These are phyloP conservation scores for Veloporphyrellus conicus DNA, from an alignment of 1,284 basidiomycete genomes.

Conservation along the genomic window DNA sequence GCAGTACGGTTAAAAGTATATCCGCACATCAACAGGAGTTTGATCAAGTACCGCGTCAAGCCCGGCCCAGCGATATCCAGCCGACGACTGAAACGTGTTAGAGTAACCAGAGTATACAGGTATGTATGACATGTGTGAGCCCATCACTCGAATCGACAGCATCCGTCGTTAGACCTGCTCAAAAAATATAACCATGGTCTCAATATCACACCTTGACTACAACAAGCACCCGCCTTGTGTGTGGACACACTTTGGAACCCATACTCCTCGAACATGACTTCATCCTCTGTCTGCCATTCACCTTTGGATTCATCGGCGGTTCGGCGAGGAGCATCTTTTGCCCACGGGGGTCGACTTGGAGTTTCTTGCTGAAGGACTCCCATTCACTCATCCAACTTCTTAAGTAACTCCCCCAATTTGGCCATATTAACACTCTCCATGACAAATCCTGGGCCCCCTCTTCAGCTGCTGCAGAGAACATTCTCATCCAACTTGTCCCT, in stretches of 20 bases:
- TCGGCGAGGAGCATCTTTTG: slow-evolving; percentile 94
- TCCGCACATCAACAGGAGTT: slow-evolving; percentile 94
- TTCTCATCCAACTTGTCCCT: too few species aligned
- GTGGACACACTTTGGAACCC: slow-evolving; percentile 93
- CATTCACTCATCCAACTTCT: too few species aligned
- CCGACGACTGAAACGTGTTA: slow-evolving; percentile 89
- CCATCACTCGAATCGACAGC: slow-evolving; percentile 99
- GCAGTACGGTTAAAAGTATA: slow-evolving; percentile 99
- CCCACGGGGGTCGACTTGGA: slow-evolving; percentile 83
- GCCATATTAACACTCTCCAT: too few species aligned
- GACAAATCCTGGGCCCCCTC: too few species aligned
- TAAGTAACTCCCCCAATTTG: too few species aligned
- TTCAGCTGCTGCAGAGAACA: too few species aligned
- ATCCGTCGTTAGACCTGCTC: slow-evolving; percentile 88
- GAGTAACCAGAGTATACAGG: slow-evolving; percentile 97
- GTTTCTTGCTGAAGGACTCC: slow-evolving; percentile 95
- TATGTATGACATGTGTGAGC: slow-evolving; percentile 98
- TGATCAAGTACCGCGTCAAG: slow-evolving; percentile 98
- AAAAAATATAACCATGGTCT: slow-evolving; percentile 1
- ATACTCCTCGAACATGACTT: slow-evolving; percentile 99
- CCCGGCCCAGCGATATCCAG: slow-evolving; percentile 97
- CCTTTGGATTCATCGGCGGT: slow-evolving; percentile 99
- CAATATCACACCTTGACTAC: not conserved
- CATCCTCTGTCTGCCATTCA: slow-evolving; percentile 91
- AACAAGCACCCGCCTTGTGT: slow-evolving; percentile 75